Conservation (phyloP, 371 early-diverging fungal species). For the Rhizomucor pusillus region DNA sequence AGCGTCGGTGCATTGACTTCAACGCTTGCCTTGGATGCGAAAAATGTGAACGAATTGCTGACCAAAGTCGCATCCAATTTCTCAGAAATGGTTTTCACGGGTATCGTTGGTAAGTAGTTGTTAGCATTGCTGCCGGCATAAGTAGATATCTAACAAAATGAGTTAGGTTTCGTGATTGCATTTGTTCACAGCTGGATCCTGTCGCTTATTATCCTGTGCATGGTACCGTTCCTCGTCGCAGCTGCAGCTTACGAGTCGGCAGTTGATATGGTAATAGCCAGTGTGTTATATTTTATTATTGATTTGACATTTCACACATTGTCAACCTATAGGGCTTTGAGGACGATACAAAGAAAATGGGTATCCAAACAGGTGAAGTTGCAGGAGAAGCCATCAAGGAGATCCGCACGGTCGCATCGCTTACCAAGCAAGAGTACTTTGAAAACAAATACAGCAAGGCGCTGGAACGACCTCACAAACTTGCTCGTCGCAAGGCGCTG, state of each 20-base stretch:
- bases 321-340: slow-evolving; percentile 56
- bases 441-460: slow-evolving; percentile 55
- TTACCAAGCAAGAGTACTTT: slow-evolving; percentile 76
- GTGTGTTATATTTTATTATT: too few species aligned
- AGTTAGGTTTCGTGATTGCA: slow-evolving; percentile 40
- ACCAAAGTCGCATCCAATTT: slow-evolving; percentile 57
- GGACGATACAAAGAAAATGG: slow-evolving; percentile 61
- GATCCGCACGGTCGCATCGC: slow-evolving; percentile 84
- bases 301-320: too few species aligned
- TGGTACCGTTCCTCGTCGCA: slow-evolving; percentile 49
- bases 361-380: slow-evolving; percentile 68
- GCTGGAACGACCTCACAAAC: slow-evolving; percentile 63
- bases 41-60: slow-evolving; percentile 57
- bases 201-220: slow-evolving; percentile 57
- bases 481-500: slow-evolving; percentile 56
- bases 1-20: slow-evolving; percentile 76
- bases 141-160: not conserved
- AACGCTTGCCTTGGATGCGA: slow-evolving; percentile 76
- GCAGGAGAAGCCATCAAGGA: slow-evolving; percentile 85
- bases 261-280: too few species aligned
- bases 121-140: not conserved
- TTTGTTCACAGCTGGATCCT: slow-evolving; percentile 57
- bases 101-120: slow-evolving; percentile 16
- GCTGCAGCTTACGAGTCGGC: slow-evolving; percentile 46
- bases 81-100: slow-evolving; percentile 44